These are phyloP conservation scores for Elaphomyces granulatus DNA, from an alignment of 495 filamentous ascomycete species.

Conservation along the genomic window DNA sequence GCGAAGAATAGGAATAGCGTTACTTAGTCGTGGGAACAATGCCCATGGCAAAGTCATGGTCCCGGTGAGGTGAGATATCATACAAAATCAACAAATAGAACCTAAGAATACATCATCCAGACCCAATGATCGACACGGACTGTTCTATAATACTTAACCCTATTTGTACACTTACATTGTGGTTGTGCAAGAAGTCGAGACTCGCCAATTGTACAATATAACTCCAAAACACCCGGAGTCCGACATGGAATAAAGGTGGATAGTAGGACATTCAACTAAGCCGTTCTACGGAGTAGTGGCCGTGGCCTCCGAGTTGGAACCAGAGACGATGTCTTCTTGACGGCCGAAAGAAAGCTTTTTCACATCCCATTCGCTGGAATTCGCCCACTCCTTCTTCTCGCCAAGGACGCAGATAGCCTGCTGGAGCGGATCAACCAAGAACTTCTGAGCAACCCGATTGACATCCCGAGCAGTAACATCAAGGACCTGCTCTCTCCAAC, in stretches of 20 bases:
- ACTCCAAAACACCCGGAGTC: not conserved
- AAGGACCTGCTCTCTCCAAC: conserved; percentile 68
- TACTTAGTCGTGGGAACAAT: no score
- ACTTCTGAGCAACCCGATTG: conserved; percentile 63
- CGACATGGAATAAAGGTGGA: no score
- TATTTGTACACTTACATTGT: no score
- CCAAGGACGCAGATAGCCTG: conserved; percentile 56
- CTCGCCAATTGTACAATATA: not conserved
- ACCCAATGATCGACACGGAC: not conserved
- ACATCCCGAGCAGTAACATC: conserved; percentile 77
- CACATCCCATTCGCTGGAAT: conserved; percentile 26
- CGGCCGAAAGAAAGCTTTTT: conserved; percentile 30
- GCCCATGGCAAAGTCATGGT: no score
- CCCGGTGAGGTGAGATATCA: no score
- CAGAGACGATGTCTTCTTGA: conserved; percentile 1
- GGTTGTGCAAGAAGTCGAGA: not conserved
- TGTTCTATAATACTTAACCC: no score
- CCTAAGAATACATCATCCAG: not conserved
- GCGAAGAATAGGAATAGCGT: no score
- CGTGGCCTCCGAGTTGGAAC: conserved; percentile 2
- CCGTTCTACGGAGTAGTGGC: conserved; percentile 14
- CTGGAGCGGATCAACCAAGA: conserved; percentile 54
- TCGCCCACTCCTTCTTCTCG: conserved; percentile 67
- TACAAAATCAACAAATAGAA: not conserved
- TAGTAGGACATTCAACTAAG: no score